Conservation (phyloP, 805 yeast genomes). For the Ogataea pilisensis region DNA sequence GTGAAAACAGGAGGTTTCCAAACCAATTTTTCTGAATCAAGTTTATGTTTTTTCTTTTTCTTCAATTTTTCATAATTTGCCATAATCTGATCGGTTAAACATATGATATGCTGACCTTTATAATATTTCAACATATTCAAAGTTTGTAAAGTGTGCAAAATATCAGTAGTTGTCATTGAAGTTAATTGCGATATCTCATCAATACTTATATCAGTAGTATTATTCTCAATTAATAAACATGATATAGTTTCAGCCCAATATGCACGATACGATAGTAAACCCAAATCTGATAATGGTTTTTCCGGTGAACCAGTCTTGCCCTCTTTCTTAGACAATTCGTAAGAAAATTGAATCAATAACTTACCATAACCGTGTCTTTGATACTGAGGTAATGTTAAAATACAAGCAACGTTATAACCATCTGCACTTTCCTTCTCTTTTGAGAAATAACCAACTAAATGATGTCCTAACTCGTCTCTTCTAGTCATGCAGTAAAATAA, state of each 20-base stretch:
- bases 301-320: slow-evolving; percentile 95
- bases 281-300: slow-evolving; percentile 93
- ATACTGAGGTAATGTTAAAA: slow-evolving; percentile 90
- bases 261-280: slow-evolving; percentile 88
- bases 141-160: slow-evolving; percentile 88
- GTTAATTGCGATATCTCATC: slow-evolving; percentile 86
- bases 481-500: slow-evolving; percentile 93
- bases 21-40: slow-evolving; percentile 64
- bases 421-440: slow-evolving; percentile 97
- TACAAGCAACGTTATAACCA: slow-evolving; percentile 94
- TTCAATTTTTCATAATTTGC: slow-evolving; percentile 65
- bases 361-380: slow-evolving; percentile 95
- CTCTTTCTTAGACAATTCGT: slow-evolving; percentile 83
- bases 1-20: slow-evolving; percentile 98
- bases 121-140: slow-evolving; percentile 85
- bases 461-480: slow-evolving; percentile 88
- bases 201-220: slow-evolving; percentile 52
- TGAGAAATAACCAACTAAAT: slow-evolving; percentile 92
- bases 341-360: slow-evolving; percentile 86
- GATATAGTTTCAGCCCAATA: slow-evolving; percentile 93
- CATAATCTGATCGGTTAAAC: slow-evolving; percentile 77
- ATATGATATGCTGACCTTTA: slow-evolving; percentile 91
- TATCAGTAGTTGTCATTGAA: slow-evolving; percentile 95
- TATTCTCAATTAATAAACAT: slow-evolving; percentile 61
- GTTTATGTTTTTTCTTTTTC: slow-evolving; percentile 66